These are phyloP conservation scores for Eucalyptus regnans DNA, from an alignment of 345 rosid species.

Conservation along the genomic window DNA sequence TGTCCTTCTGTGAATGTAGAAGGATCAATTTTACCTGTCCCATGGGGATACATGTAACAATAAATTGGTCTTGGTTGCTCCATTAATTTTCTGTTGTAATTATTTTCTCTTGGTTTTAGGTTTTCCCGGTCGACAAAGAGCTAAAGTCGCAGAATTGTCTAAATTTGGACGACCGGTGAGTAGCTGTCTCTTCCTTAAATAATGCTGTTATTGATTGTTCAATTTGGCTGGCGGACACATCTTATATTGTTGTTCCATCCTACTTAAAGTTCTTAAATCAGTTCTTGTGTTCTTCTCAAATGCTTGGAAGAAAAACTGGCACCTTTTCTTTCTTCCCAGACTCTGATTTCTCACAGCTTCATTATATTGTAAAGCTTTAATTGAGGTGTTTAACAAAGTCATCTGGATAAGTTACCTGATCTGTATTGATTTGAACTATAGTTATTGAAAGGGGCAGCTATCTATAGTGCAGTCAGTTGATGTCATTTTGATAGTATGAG, in stretches of 20 bases:
- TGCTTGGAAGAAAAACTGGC: background rate
- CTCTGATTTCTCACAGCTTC: background rate
- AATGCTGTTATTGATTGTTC: background rate
- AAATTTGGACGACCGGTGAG: constrained; percentile 93
- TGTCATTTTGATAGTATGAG: background rate
- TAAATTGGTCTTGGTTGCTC: background rate
- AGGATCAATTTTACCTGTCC: background rate
- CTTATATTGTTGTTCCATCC: background rate
- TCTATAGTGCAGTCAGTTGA: background rate
- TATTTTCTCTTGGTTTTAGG: constrained; percentile 24
- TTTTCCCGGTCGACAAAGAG: constrained; percentile 71
- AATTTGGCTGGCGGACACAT: background rate
- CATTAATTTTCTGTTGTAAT: background rate
- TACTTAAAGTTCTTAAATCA: background rate
- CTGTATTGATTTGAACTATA: background rate
- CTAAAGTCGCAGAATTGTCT: constrained; percentile 73
- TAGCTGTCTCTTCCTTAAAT: background rate
- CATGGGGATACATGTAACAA: background rate
- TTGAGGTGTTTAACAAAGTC: background rate
- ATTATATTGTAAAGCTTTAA: background rate
- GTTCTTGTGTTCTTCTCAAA: background rate
- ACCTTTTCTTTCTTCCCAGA: background rate
- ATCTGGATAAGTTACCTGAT: background rate
- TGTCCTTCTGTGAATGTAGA: background rate
- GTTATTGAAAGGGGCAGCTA: background rate